Conservation (phyloP, 2,329 filamentous ascomycete genomes). For the Colletotrichum orbiculare region DNA sequence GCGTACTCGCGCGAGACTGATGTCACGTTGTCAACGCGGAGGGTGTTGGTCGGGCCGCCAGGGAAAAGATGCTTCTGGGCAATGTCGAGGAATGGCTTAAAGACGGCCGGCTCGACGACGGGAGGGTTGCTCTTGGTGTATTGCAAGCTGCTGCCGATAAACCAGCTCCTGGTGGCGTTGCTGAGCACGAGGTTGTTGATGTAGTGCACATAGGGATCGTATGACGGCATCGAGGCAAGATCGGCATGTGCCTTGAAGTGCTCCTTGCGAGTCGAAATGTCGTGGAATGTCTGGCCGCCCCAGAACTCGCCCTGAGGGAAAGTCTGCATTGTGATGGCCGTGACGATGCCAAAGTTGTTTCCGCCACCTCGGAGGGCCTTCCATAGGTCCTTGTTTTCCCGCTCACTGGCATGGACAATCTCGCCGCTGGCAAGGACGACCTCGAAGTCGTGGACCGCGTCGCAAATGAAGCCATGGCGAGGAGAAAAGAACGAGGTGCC, state of each 20-base stretch:
- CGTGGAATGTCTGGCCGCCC: constrained; percentile 22
- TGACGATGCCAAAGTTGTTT: constrained; percentile 55
- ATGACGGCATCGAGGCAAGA: constrained; percentile 1
- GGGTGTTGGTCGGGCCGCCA: constrained; percentile 9
- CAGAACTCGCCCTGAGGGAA: constrained; percentile 18
- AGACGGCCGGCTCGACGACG: background rate
- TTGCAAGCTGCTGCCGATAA: constrained; percentile 22
- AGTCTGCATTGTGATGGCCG: constrained; percentile 25
- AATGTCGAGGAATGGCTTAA: background rate
- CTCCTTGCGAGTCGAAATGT: constrained; percentile 12
- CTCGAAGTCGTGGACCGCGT: constrained; percentile 11
- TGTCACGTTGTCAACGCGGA: constrained; percentile 20
- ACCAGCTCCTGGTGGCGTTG: constrained; percentile 20
- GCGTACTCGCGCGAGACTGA: constrained; percentile 23
- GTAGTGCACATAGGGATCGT: constrained; percentile 22
- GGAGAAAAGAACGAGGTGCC: constrained; percentile 28
- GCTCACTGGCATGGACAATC: constrained; percentile 52
- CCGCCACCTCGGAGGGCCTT: constrained; percentile 57
- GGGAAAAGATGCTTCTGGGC: background rate
- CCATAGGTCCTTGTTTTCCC: constrained; percentile 52
- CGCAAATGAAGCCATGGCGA: constrained; percentile 24
- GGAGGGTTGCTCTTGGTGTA: constrained; percentile 20
- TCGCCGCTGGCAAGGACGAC: constrained; percentile 52
- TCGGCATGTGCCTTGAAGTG: constrained; percentile 19
- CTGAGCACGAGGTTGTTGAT: constrained; percentile 24